Base-by-base conservation (phyloP, 2,329 filamentous ascomycete genomes). In the Tricladium varicosporioides region DNA sequence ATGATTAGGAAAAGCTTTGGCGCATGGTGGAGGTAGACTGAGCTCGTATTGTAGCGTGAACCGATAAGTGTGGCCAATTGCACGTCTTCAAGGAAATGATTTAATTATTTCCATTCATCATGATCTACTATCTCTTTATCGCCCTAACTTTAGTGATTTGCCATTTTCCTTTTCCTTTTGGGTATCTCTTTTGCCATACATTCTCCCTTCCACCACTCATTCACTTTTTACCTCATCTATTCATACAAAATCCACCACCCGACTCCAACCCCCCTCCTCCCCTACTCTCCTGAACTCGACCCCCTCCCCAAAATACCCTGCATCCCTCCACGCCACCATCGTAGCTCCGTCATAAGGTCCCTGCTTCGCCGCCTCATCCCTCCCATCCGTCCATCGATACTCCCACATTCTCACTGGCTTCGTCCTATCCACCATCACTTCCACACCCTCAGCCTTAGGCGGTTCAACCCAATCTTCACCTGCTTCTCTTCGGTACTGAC, bases 271-370 rank as follows among this genome's bases (percentile, higher is more conserved):
- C 19, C 66, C 65, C 19, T 80, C 79, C 47, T 80, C 77, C 10
- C 81, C 83, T 5, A 75, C 80, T 59, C 74, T 77, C 62, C 85
- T 81, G 66, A 93, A 92, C 70, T 92, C 93, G 19, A 96, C 91
- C 0, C 90, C 91, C 62, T 94, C 88, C 11, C 86, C 88, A 73
- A 99, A 99, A 71, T 97, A 97, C 2, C 94, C 94, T 19, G 91
- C 91, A 60, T 90, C 85, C 64, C 88, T 85, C 94, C 94, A 99
- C 2, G 90, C 89, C 66, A 86, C 84, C 94, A 99, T 97, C 40
- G 88, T 93, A 5, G 80, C 72, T 7, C 81, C 83, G 69, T 97
- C 91, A 71, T 92, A 99, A 0, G 94, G 93, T 0, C 94, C 94
- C 72, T 99, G 91, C 57, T 83, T 82, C 48, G 84, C 81, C 10